Evolutionary conservation across 1,139 yeast species (phyloP).

Genomic region (Lipomyces yarrowii): DNA sequence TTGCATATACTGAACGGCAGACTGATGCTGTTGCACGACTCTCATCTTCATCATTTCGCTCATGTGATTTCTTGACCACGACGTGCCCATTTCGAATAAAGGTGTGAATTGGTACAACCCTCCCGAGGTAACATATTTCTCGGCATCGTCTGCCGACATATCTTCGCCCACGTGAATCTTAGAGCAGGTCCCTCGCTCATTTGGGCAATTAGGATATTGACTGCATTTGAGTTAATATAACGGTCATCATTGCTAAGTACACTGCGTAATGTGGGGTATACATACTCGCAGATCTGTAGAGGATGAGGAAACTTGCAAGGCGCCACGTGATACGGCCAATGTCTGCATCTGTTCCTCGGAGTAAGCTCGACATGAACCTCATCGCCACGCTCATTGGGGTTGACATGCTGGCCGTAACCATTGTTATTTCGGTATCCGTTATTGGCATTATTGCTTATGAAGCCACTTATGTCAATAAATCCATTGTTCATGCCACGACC

Average conservation of each 20-base stretch:
- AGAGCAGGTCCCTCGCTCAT: conserved; percentile 80
- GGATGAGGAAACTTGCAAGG: conserved; percentile 81
- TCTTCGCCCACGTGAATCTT: conserved; percentile 85
- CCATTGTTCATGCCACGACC: background rate
- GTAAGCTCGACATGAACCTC: conserved; percentile 41
- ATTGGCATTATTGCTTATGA: background rate
- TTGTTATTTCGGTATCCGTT: background rate
- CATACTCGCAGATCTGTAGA: conserved; percentile 61
- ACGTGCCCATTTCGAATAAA: conserved; percentile 14
- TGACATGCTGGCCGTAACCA: background rate
- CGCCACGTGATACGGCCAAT: conserved; percentile 72
- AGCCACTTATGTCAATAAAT: conserved; percentile 15
- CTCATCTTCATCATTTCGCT: background rate
- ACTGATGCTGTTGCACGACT: background rate
- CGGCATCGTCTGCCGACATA: conserved; percentile 35
- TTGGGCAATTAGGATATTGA: conserved; percentile 77
- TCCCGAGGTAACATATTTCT: conserved; percentile 17
- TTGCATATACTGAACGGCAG: background rate
- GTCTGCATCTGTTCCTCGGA: conserved; percentile 67
- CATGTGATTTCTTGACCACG: conserved; percentile 9
- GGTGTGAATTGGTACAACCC: conserved; percentile 24
- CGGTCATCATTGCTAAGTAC: background rate
- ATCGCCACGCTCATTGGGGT: background rate
- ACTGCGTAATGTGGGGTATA: background rate
- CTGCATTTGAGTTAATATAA: background rate